Evolutionary conservation across 805 yeast species (phyloP).

Genomic region (Cyberlindnera galapagoensis): DNA sequence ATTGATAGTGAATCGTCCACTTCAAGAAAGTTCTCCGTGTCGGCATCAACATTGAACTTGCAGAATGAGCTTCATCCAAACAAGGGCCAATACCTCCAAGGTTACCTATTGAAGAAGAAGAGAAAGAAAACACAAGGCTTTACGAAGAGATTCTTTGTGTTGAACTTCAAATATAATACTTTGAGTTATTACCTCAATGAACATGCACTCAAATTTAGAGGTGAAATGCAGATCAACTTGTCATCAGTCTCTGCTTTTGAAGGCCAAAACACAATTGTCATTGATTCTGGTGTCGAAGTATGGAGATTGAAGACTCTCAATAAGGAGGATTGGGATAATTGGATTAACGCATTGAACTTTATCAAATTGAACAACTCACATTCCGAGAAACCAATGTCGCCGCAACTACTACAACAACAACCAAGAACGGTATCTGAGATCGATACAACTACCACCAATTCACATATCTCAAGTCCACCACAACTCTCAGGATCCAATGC

Average conservation of each 20-base stretch:
- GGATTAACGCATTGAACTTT: conserved; percentile 75
- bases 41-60: conserved; percentile 16
- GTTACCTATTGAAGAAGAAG: conserved; percentile 70
- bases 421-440: conserved; percentile 4
- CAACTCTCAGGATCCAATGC: neutral
- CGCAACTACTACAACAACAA: conserved; percentile 1
- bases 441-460: conserved; percentile 4
- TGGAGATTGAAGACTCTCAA: conserved; percentile 79
- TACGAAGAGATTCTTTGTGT: conserved; percentile 74
- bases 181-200: conserved; percentile 73
- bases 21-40: conserved; percentile 12
- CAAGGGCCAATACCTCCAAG: conserved; percentile 71
- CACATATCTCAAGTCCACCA: conserved; percentile 2
- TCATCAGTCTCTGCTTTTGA: conserved; percentile 79
- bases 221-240: conserved; percentile 82
- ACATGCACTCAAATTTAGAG: conserved; percentile 69
- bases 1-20: conserved; percentile 17
- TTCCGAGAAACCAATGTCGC: too few species aligned
- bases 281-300: conserved; percentile 93
- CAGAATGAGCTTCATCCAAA: conserved; percentile 33
- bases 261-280: conserved; percentile 58
- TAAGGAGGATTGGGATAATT: conserved; percentile 60
- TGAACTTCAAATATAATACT: conserved; percentile 77
- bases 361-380: conserved; percentile 16
- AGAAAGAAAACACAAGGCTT: conserved; percentile 84